Evolutionary conservation across 2,329 filamentous ascomycete species (phyloP).

Genomic region (Penicillium frequentans): DNA sequence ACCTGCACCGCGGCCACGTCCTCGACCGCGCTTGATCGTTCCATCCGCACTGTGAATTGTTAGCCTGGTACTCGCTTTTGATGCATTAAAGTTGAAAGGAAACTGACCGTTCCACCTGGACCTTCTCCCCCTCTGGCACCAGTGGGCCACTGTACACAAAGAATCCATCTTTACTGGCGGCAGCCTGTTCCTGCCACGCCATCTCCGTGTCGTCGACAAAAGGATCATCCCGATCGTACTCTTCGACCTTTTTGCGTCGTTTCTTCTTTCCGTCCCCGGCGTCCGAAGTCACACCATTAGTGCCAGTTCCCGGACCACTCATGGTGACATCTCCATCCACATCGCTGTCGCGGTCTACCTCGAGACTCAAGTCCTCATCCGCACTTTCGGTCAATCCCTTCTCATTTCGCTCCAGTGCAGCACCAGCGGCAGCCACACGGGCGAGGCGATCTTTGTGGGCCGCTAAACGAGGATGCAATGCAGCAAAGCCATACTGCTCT

Average conservation of each 20-base stretch:
- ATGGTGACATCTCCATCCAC: constrained; percentile 49
- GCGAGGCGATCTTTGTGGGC: constrained; percentile 85
- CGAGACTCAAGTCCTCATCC: constrained; percentile 79
- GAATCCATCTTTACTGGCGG: constrained; percentile 92
- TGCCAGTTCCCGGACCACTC: constrained; percentile 44
- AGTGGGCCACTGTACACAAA: constrained; percentile 96
- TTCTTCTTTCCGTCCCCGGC: constrained; percentile 72
- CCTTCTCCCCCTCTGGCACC: constrained; percentile 81
- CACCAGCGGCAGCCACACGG: constrained; percentile 84
- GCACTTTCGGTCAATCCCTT: constrained; percentile 72
- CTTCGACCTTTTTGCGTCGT: constrained; percentile 65
- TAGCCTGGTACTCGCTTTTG: constrained; percentile 13
- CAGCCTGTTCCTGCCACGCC: constrained; percentile 92
- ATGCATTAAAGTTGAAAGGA: background rate
- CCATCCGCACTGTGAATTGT: constrained; percentile 63
- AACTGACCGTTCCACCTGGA: constrained; percentile 61
- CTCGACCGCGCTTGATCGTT: constrained; percentile 64
- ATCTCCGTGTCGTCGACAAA: constrained; percentile 89
- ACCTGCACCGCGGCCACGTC: constrained; percentile 53
- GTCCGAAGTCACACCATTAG: constrained; percentile 54
- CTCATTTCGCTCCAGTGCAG: constrained; percentile 74
- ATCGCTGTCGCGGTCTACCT: constrained; percentile 71
- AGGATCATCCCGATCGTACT: constrained; percentile 67
- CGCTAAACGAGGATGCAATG: constrained; percentile 85
- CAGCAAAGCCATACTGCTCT: constrained; percentile 91